Evolutionary conservation across 2,329 filamentous ascomycete species (phyloP), one percentile per base, ranked within the genome.

Genomic region (Aaosphaeria arxii): DNA sequence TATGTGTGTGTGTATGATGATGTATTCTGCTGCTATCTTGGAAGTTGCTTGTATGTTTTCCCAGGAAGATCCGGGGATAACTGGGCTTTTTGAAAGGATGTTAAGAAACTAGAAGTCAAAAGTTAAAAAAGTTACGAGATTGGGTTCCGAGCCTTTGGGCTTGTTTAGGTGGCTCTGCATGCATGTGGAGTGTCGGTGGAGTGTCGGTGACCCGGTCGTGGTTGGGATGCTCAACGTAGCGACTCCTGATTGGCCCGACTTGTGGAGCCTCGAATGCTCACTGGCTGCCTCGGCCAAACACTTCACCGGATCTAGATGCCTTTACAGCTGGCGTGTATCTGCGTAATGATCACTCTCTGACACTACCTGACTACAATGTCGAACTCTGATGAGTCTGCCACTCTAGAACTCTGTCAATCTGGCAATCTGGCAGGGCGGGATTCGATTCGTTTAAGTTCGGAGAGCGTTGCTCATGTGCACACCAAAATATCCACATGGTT

Each of bases 141-240:
- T 60, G 54, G 58, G 64, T 61, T 55, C 33, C 49, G 51, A 47
- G 53, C 48, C 30, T 43, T 45, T 46, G 45, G 49, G 47, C 49
- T 40, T 53, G 54, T 56, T 54, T 55, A 59, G 56, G 58, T 61
- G 60, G 59, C 57, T 54, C 52, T 62, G 61, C 60, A 59, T 67
- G 64, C 55, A 58, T 52, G 55, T 50, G 60, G 61, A 61, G 60
- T 61, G 55, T 59, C 17, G 17, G 17, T 24, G 17, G 17, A 24
- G 17, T 24, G 17, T 24, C 17, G 61, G 64, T 66, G 63, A 60
- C 62, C 56, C 56, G 59, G 59, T 49, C 51, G 49, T 51, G 60
- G 58, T 63, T 58, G 52, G 50, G 56, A 57, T 11, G 56, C 51
- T 62, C 59, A 64, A 69, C 65, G 64, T 67, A 66, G 65, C 65